phyloP scores from a whole-genome alignment of 208 protist species.

The Porcisia hertigi region DNA sequence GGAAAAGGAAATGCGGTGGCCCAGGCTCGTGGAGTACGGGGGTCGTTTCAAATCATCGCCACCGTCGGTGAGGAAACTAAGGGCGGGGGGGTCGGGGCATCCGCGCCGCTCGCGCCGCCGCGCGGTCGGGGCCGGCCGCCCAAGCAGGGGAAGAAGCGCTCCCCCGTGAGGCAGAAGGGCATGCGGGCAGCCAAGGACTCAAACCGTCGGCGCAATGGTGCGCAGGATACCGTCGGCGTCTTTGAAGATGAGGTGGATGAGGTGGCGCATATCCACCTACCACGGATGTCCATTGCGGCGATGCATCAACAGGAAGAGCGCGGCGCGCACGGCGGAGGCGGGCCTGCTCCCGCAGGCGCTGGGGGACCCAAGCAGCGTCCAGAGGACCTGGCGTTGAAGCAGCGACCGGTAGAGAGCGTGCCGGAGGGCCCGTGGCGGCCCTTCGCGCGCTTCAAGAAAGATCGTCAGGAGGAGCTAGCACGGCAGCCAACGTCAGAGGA shows the following conservation, averaged over 20 bases:
- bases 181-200: conserved; percentile 5
- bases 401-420: conserved; percentile 38
- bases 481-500: conserved; percentile 77
- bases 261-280: conserved; percentile 21
- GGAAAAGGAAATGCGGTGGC: not conserved
- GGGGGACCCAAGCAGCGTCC: conserved; percentile 3
- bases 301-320: conserved; percentile 34
- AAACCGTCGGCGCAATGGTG: not conserved
- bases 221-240: not conserved
- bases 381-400: conserved; percentile 27
- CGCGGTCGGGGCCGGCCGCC: conserved; percentile 13
- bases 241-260: conserved; percentile 16
- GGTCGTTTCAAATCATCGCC: not conserved
- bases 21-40: not conserved
- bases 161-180: conserved; percentile 1
- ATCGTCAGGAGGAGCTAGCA: conserved; percentile 29
- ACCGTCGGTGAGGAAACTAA: not conserved
- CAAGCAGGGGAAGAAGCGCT: conserved; percentile 5
- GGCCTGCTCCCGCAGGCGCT: not conserved
- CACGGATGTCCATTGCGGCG: conserved; percentile 39
- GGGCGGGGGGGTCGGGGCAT: not conserved
- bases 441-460: conserved; percentile 62
- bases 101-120: not conserved
- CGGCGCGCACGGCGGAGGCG: not conserved
- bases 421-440: conserved; percentile 77